These are phyloP conservation scores for Russula sp. DNA, from an alignment of 768 basidiomycete species.

Conservation along the genomic window DNA sequence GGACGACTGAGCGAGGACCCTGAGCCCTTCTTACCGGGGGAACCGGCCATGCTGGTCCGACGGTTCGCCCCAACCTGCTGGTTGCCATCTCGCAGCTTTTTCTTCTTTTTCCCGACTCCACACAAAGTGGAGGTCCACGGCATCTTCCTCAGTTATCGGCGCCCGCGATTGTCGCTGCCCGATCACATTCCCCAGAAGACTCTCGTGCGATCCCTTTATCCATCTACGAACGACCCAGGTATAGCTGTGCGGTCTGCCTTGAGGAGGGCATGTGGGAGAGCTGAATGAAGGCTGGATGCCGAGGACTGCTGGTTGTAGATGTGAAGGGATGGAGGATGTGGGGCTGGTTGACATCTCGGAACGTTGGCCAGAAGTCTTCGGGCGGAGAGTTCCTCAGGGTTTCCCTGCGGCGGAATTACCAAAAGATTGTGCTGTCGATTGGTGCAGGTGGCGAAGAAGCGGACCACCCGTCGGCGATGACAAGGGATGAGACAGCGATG, in stretches of 20 bases:
- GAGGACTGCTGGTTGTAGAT: slow-evolving; percentile 43
- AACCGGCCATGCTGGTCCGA: too few species aligned
- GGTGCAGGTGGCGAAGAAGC: slow-evolving; percentile 6
- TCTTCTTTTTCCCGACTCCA: slow-evolving; percentile 50
- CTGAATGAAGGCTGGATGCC: too few species aligned
- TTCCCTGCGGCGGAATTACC: not conserved
- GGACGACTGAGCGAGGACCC: slow-evolving; percentile 6
- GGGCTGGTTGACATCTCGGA: not conserved
- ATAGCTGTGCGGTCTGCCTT: slow-evolving; percentile 43
- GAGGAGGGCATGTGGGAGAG: slow-evolving; percentile 36
- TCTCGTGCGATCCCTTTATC: slow-evolving; percentile 51
- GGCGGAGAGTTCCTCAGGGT: too few species aligned
- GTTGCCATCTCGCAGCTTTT: not conserved
- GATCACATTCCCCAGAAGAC: slow-evolving; percentile 40
- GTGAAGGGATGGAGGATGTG: not conserved
- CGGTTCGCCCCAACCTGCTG: not conserved
- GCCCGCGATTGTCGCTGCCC: slow-evolving; percentile 26
- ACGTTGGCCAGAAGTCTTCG: slow-evolving; percentile 14
- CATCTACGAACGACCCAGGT: slow-evolving; percentile 73
- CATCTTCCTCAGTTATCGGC: slow-evolving; percentile 1
- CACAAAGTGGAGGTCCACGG: slow-evolving; percentile 69
- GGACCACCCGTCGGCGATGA: slow-evolving; percentile 4
- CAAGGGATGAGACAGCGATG: slow-evolving; percentile 9
- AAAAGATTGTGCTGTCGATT: slow-evolving; percentile 2
- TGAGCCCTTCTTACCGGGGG: not conserved